Evolutionary conservation across 352 stramenopile species (phyloP), one percentile per base, ranked within the genome.

Genomic region (Lagenidium giganteum): DNA sequence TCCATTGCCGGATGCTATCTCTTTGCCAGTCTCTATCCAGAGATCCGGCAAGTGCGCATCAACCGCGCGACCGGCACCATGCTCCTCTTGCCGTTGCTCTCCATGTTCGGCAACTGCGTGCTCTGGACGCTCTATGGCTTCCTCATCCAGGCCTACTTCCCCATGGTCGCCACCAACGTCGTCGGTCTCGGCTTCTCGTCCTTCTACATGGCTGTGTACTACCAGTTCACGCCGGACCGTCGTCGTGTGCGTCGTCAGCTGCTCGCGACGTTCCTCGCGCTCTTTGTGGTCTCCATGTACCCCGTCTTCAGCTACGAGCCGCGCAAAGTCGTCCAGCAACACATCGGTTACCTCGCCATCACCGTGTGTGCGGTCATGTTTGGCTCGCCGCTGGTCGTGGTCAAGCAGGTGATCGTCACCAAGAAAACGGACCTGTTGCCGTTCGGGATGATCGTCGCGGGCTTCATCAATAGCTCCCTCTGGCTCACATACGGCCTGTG

Each of bases 341-440:
- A 65, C 34, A 55, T 90, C 7, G 77, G 77, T 5, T 78, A 73
- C 51, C 18, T 76, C 11, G 66, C 70, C 8, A 76, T 90, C 30
- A 57, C 47, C 17, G 61, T 81, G 40, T 70, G 65, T 5, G 53
- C 62, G 7, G 53, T 90, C 43, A 87, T 87, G 41, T 73, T 75
- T 17, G 64, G 56, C 13, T 74, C 67, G 8, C 70, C 70, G 5
- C 67, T 80, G 38, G 64, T 73, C 36, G 64, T 69, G 17, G 40
- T 80, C 27, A 59, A 54, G 25, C 40, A 74, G 29, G 65, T 81
- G 11, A 43, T 83, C 36, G 54, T 59, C 21, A 59, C 62, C 31
- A 64, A 59, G 42, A 62, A 56, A 7, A 52, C 69, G 0, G 50
- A 49, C 9, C 43, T 61, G 31, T 64, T 78, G 33, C 70, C 70